Conservation (phyloP, 2,329 filamentous ascomycete species). For the Neofusicoccum umdonicola region DNA sequence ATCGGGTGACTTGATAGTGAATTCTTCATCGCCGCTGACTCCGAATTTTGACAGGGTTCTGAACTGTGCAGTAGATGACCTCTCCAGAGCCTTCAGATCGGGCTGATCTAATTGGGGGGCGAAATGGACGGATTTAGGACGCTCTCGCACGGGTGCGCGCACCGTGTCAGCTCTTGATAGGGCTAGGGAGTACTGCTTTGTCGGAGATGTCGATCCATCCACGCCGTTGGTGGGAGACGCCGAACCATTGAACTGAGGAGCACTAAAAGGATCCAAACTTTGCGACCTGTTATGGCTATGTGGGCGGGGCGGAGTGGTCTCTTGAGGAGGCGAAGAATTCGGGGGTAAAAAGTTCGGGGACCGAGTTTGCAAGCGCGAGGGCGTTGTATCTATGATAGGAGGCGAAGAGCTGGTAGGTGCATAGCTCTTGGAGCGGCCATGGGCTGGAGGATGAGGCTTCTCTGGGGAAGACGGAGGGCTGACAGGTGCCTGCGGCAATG, state of each 20-base stretch:
- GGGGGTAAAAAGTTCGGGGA: background rate
- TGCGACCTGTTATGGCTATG: conserved; percentile 12
- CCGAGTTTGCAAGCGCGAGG: background rate
- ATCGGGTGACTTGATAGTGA: conserved; percentile 71
- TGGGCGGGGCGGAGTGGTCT: background rate
- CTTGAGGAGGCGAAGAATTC: background rate
- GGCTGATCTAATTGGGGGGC: conserved; percentile 35
- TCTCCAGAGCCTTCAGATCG: conserved; percentile 78
- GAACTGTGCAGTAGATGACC: conserved; percentile 86
- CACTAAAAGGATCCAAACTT: conserved; percentile 26
- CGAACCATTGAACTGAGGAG: conserved; percentile 47
- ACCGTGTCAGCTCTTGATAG: conserved; percentile 39
- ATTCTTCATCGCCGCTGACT: conserved; percentile 70
- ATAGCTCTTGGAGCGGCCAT: conserved; percentile 42
- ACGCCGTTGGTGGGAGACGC: conserved; percentile 38
- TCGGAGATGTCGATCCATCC: conserved; percentile 45
- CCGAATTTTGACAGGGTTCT: conserved; percentile 76
- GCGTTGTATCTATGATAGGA: background rate
- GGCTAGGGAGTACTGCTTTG: conserved; percentile 43
- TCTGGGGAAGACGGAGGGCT: conserved; percentile 29
- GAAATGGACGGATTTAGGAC: conserved; percentile 28
- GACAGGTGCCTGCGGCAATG: conserved; percentile 29
- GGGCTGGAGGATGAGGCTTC: conserved; percentile 23
- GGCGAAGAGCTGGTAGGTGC: background rate
- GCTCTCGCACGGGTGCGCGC: conserved; percentile 31